Conservation (phyloP, 2,329 filamentous ascomycete species). For the Fusarium transvaalense region DNA sequence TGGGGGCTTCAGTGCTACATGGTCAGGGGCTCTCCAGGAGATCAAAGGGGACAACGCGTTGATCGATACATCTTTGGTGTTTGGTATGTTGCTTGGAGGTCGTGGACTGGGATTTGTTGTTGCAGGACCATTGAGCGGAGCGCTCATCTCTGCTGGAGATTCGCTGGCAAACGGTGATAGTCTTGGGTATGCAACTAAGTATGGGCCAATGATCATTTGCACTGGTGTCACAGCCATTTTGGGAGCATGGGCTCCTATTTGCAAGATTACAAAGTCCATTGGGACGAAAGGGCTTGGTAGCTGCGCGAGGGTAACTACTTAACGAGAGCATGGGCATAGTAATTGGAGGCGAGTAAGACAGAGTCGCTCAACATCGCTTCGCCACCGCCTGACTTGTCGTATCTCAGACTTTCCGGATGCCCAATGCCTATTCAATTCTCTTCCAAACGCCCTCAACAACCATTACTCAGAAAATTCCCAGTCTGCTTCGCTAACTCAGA, state of each 20-base stretch:
- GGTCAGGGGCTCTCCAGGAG: slow-evolving; percentile 65
- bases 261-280: slow-evolving; percentile 56
- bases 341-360: not conserved
- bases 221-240: slow-evolving; percentile 50
- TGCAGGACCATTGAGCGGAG: slow-evolving; percentile 49
- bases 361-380: not conserved
- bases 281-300: slow-evolving; percentile 4
- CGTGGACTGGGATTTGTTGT: slow-evolving; percentile 49
- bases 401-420: not conserved
- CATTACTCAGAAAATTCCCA: not conserved
- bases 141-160: slow-evolving; percentile 45
- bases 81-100: slow-evolving; percentile 51
- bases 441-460: not conserved
- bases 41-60: slow-evolving; percentile 47
- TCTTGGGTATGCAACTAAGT: slow-evolving; percentile 50
- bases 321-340: slow-evolving; percentile 54
- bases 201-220: slow-evolving; percentile 52
- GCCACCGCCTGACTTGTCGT: no score
- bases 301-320: slow-evolving; percentile 53
- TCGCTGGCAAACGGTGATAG: slow-evolving; percentile 43
- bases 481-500: slow-evolving; percentile 15
- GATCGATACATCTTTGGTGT: slow-evolving; percentile 49
- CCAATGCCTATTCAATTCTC: not conserved
- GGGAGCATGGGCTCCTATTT: slow-evolving; percentile 51
- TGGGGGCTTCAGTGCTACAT: slow-evolving; percentile 71